phyloP scores from a whole-genome alignment of 495 filamentous ascomycete genomes.

The Apodospora peruviana region DNA sequence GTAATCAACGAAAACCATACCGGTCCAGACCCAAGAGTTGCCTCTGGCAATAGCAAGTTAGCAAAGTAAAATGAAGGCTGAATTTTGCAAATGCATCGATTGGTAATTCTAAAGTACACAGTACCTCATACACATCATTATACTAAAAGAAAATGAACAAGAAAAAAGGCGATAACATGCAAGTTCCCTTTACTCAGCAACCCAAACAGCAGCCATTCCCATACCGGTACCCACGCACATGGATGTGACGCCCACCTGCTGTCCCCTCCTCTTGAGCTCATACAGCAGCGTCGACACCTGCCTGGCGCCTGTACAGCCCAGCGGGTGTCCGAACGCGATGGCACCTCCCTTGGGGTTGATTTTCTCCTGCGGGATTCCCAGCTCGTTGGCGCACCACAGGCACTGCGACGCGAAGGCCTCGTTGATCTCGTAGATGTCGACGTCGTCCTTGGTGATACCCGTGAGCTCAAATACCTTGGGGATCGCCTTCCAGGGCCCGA shows the following conservation, averaged over 20 bases:
- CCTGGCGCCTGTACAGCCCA: conserved; percentile 89
- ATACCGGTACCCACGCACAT: conserved; percentile 86
- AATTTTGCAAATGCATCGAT: neutral
- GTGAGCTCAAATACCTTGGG: conserved; percentile 84
- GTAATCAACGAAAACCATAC: neutral
- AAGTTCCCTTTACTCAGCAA: conserved; percentile 40
- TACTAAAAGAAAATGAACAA: neutral
- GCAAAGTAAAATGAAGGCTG: no score
- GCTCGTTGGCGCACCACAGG: conserved; percentile 86
- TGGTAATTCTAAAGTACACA: neutral
- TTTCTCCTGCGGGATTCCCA: conserved; percentile 73
- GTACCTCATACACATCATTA: neutral
- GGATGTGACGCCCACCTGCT: conserved; percentile 85
- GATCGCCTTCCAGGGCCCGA: conserved; percentile 94
- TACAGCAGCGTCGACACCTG: conserved; percentile 89
- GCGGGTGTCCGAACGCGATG: conserved; percentile 96
- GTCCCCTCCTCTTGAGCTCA: conserved; percentile 73
- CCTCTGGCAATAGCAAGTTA: no score
- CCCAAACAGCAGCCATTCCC: conserved; percentile 87
- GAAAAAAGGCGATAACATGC: conserved; percentile 7
- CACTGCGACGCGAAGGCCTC: conserved; percentile 97
- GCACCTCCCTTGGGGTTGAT: conserved; percentile 97
- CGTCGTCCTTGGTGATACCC: conserved; percentile 80
- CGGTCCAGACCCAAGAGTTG: no score
- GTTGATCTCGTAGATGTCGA: conserved; percentile 98